These are phyloP conservation scores for Russula griseocarnosa DNA, from an alignment of 768 basidiomycete species.

Conservation along the genomic window DNA sequence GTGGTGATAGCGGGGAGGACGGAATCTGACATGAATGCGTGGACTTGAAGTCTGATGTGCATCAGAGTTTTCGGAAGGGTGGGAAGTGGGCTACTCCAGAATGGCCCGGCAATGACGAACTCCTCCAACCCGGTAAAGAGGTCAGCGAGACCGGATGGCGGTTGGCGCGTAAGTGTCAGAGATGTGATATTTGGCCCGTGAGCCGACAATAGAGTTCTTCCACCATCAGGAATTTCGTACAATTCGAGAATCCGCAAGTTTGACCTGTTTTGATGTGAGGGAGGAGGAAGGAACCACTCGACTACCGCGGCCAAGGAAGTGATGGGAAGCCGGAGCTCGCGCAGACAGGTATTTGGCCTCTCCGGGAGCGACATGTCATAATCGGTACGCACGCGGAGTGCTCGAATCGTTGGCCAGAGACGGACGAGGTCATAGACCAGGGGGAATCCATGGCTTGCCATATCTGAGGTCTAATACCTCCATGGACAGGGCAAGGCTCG, in stretches of 20 bases:
- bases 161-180: conserved; percentile 20
- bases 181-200: conserved; percentile 9
- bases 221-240: conserved; percentile 14
- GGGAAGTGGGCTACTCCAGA: conserved; percentile 19
- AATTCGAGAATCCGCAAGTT: conserved; percentile 15
- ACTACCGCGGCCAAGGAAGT: conserved; percentile 12
- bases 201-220: background rate
- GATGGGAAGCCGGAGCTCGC: conserved; percentile 22
- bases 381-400: conserved; percentile 18
- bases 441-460: conserved; percentile 1
- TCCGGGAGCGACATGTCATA: background rate
- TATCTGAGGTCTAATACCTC: conserved; percentile 20
- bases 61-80: conserved; percentile 11
- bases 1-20: conserved; percentile 8
- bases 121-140: conserved; percentile 15
- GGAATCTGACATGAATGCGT: conserved; percentile 16
- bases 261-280: background rate
- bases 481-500: conserved; percentile 13
- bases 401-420: conserved; percentile 14
- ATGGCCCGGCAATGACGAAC: conserved; percentile 17
- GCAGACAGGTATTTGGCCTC: background rate
- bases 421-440: conserved; percentile 17
- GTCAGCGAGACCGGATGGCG: conserved; percentile 14
- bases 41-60: conserved; percentile 23
- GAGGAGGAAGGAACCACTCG: conserved; percentile 19